Base-by-base conservation (phyloP, 768 basidiomycete species). In the Inosperma sp. region DNA sequence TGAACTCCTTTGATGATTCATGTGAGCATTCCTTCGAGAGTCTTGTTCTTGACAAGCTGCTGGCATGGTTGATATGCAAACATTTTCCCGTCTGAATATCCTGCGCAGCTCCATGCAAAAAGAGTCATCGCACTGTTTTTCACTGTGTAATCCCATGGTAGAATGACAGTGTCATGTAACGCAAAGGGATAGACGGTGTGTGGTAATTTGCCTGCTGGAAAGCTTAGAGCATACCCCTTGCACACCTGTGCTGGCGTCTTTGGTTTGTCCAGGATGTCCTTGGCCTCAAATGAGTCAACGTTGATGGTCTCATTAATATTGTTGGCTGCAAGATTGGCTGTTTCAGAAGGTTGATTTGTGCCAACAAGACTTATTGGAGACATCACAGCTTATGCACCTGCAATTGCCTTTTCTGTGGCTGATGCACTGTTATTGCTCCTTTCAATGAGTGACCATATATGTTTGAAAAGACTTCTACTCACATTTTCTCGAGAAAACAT, bases 121-220 rank as follows among this genome's bases (percentile, higher is more conserved):
- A 42, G 21, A 8, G 0, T 26, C 40, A 42, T 42, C 1, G 27
- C 23, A 10, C 23, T 14, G 12, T 42, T 42, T 4, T 42, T 42
- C 40, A 42, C 14, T 2, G 6, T 13, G 33, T 55, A 58, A 23
- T 54, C 31, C 62, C 62, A 62, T 5, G 59, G 54, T 8, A 54
- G 31, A n/a, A 12, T 22, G 1, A 37, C 21, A 4, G 27, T 14
- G 23, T 53, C 44, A 39, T 63, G 62, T 4, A 63, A 46, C 5
- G 36, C 52, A n/a, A 59, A 63, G 2, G 62, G 62, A 49, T 63
- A 63, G 12, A 36, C 36, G 14, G 39, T 33, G 35, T 59, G 52
- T 7, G 43, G 42, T 12, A 21, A 26, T 25, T 25, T 25, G 10
- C 33, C 26, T 3, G 7, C 4, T 2, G 48, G 52, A 16, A 53